Conservation (phyloP, 768 basidiomycete species). For the Cyclocybe aegerita region DNA sequence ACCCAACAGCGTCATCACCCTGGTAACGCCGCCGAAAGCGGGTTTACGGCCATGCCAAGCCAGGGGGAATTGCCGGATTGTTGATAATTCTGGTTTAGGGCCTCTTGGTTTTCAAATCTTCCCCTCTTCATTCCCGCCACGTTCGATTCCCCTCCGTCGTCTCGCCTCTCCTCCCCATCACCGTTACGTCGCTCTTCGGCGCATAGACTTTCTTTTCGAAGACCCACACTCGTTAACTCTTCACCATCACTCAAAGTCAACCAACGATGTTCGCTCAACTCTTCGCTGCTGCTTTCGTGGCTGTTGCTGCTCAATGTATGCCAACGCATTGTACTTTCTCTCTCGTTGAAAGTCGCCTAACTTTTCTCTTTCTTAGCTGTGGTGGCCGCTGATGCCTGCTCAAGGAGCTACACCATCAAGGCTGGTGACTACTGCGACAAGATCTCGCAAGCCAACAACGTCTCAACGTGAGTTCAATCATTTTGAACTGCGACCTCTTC, state of each 20-base stretch:
- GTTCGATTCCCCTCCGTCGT: not conserved
- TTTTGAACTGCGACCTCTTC: not conserved
- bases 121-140: no score
- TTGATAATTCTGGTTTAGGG: no score
- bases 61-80: no score
- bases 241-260: not conserved
- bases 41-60: no score
- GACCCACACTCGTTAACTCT: slow-evolving; percentile 13
- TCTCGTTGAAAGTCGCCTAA: not conserved
- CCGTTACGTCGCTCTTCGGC: slow-evolving; percentile 1
- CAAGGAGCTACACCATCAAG: slow-evolving; percentile 50
- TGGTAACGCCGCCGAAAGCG: no score
- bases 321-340: not conserved
- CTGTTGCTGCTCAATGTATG: slow-evolving; percentile 18
- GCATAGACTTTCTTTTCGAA: slow-evolving; percentile 14
- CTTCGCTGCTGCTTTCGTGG: slow-evolving; percentile 16
- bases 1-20: no score
- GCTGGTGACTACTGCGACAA: slow-evolving; percentile 54
- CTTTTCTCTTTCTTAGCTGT: slow-evolving; percentile 8
- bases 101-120: no score
- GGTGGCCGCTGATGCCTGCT: slow-evolving; percentile 32
- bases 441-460: slow-evolving; percentile 46
- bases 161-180: slow-evolving; percentile 1
- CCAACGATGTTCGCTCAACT: slow-evolving; percentile 20
- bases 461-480: slow-evolving; percentile 39